Percentiles rank a stretch among this genome's conserved stretches.
Evolutionary conservation across 176 grass and related monocot species (phyloP).

Genomic region (Luzula sylvatica): DNA sequence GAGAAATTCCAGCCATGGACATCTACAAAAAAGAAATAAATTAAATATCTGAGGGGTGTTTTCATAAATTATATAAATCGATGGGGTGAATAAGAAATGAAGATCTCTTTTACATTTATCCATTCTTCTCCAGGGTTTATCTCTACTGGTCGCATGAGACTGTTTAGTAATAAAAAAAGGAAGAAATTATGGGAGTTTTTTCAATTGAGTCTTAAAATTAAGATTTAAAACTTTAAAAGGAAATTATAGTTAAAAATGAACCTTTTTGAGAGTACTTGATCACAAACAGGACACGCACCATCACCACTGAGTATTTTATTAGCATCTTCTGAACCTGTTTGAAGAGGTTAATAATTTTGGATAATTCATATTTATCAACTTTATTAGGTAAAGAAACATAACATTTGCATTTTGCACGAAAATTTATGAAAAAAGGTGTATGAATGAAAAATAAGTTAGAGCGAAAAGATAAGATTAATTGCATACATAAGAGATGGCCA

Average conservation of each 20-base stretch:
- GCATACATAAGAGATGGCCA: conserved; percentile 81
- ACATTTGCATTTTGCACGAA: too few species aligned
- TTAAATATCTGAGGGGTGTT: conserved; percentile 13
- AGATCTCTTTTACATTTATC: conserved; percentile 56
- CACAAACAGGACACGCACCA: conserved; percentile 76
- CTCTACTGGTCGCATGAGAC: conserved; percentile 62
- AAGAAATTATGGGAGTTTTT: not conserved
- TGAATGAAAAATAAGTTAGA: not conserved
- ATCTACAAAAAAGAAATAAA: conserved; percentile 41
- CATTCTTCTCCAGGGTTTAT: conserved; percentile 78
- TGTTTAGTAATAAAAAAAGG: conserved; percentile 28
- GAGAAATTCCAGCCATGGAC: conserved; percentile 75
- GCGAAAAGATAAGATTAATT: not conserved
- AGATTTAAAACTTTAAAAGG: too few species aligned
- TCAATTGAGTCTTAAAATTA: conserved; percentile 1
- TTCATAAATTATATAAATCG: not conserved
- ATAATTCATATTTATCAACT: not conserved
- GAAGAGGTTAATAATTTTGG: conserved; percentile 15
- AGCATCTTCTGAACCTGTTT: conserved; percentile 71
- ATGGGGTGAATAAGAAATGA: not conserved
- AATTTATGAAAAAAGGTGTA: too few species aligned
- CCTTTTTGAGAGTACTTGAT: conserved; percentile 93
- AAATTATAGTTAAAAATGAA: too few species aligned
- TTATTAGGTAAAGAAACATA: not conserved
- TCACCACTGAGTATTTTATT: conserved; percentile 79